A percentile compares a stretch with the other conserved stretches of the same genome.
phyloP scores from a whole-genome alignment of 169 alveolate species.

The Cytauxzoon felis region DNA sequence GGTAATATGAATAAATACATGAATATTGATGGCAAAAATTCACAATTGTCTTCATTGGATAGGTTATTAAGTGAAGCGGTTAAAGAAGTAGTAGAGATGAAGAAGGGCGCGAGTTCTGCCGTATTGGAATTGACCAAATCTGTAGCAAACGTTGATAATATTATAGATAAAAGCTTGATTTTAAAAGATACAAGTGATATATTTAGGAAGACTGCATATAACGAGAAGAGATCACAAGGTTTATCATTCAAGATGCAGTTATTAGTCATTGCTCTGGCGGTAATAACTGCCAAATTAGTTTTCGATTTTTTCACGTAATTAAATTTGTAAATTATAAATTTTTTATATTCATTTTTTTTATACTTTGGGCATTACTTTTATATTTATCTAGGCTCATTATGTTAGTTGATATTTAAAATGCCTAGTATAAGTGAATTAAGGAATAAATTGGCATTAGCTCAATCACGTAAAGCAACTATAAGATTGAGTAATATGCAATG shows the following conservation, averaged over 20 bases:
- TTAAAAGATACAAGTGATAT: constrained; percentile 29
- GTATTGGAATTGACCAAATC: constrained; percentile 56
- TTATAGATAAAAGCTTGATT: constrained; percentile 15
- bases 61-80: constrained; percentile 53
- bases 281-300: neutral
- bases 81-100: constrained; percentile 55
- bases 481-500: constrained; percentile 57
- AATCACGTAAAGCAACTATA: constrained; percentile 28
- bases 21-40: neutral
- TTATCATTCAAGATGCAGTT: constrained; percentile 41
- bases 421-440: constrained; percentile 50
- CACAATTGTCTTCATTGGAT: constrained; percentile 35
- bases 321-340: neutral
- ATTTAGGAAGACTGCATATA: constrained; percentile 42
- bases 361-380: neutral
- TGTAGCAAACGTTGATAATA: constrained; percentile 50
- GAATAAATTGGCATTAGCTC: constrained; percentile 46
- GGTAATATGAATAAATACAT: constrained; percentile 19
- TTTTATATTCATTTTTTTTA: neutral
- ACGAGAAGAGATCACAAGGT: constrained; percentile 18
- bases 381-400: neutral
- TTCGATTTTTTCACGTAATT: neutral
- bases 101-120: constrained; percentile 55
- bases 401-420: constrained; percentile 4
- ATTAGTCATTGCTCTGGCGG: constrained; percentile 24